A percentile compares a stretch with the other conserved stretches of the same genome.
Conservation (phyloP, 2,329 filamentous ascomycete species). For the Pseudogymnoascus sp. region DNA sequence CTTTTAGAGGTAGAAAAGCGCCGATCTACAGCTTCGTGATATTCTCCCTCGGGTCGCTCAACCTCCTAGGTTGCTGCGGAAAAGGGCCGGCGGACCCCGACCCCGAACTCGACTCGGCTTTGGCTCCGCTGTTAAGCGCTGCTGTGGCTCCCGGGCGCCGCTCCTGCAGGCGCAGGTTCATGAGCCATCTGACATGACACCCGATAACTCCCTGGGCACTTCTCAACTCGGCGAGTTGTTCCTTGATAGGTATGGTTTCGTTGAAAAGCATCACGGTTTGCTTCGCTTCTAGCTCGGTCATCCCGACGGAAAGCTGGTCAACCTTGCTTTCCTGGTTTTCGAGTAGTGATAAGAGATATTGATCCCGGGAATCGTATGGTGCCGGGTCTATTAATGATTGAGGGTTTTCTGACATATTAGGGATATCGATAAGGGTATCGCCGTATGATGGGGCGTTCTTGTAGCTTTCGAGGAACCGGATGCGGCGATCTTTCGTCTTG, state of each 20-base stretch:
- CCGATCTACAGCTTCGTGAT: slow-evolving; percentile 20
- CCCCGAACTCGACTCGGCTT: slow-evolving; percentile 5
- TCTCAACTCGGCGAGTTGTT: slow-evolving; percentile 49
- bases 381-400: slow-evolving; percentile 21
- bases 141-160: slow-evolving; percentile 18
- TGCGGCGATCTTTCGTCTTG: slow-evolving; percentile 34
- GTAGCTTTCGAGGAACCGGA: slow-evolving; percentile 36
- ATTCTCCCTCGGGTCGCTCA: slow-evolving; percentile 22
- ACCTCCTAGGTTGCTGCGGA: slow-evolving; percentile 13
- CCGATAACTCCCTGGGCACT: slow-evolving; percentile 28
- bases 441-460: slow-evolving; percentile 19
- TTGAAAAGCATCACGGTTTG: slow-evolving; percentile 56
- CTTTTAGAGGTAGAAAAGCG: not conserved
- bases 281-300: slow-evolving; percentile 52
- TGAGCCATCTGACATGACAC: slow-evolving; percentile 31
- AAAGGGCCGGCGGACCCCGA: slow-evolving; percentile 10
- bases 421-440: slow-evolving; percentile 21
- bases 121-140: slow-evolving; percentile 12
- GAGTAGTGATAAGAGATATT: slow-evolving; percentile 39
- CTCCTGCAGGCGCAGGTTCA: slow-evolving; percentile 28
- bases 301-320: slow-evolving; percentile 48
- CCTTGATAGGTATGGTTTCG: slow-evolving; percentile 53
- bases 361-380: slow-evolving; percentile 35
- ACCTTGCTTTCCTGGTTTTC: slow-evolving; percentile 49
- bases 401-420: slow-evolving; percentile 20